phyloP scores from a whole-genome alignment of 176 grass and related monocot genomes.

The Phoenix dactylifera region DNA sequence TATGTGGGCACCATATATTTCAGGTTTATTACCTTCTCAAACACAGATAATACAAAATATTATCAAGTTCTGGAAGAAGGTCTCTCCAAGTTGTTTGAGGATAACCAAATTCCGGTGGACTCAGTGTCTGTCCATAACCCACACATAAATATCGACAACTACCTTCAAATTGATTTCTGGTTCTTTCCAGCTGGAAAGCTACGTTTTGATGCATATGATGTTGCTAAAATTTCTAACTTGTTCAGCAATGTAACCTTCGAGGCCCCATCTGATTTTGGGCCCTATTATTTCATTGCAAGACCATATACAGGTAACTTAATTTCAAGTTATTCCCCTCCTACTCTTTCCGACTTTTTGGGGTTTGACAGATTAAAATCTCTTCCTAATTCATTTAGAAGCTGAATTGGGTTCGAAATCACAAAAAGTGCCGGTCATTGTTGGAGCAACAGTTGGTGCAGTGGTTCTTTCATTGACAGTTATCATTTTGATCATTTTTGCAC shows the following conservation, averaged over 20 bases:
- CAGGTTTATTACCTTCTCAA: background rate
- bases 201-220: background rate
- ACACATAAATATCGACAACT: background rate
- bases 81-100: background rate
- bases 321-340: background rate
- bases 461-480: constrained; percentile 25
- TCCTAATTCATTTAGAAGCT: background rate
- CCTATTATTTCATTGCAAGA: background rate
- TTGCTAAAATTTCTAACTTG: background rate
- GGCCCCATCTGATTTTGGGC: background rate
- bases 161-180: constrained; percentile 2
- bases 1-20: background rate
- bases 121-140: background rate
- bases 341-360: too few relatives aligned
- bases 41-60: background rate
- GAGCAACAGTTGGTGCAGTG: constrained; percentile 30
- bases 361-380: too few relatives aligned
- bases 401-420: constrained; percentile 18
- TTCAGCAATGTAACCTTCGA: background rate
- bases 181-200: background rate
- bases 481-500: constrained; percentile 17
- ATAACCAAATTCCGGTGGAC: background rate
- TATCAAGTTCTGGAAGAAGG: background rate
- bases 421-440: constrained; percentile 37
- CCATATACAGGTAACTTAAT: background rate